phyloP scores from a whole-genome alignment of 1,284 basidiomycete genomes.

The Pseudozyma sp. region DNA sequence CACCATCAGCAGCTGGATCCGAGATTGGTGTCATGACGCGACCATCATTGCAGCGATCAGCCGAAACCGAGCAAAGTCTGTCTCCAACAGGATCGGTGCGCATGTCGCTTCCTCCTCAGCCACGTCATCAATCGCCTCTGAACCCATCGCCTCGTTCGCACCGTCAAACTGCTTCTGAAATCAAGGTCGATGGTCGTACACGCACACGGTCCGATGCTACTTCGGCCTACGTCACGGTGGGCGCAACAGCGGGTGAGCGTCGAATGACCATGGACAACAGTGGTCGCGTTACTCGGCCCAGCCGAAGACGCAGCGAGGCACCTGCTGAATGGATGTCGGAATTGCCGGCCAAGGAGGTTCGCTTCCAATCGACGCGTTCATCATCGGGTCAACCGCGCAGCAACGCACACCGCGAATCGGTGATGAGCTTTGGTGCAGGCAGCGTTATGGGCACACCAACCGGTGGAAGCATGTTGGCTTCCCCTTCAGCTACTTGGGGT shows the following conservation, averaged over 20 bases:
- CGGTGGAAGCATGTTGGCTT: conserved; percentile 4
- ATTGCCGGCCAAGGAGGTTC: conserved; percentile 9
- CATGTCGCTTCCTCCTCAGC: conserved; percentile 23
- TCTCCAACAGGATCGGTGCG: conserved; percentile 27
- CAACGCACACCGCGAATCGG: conserved; percentile 20
- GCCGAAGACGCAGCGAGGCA: conserved; percentile 32
- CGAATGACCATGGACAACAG: conserved; percentile 6
- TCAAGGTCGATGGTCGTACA: conserved; percentile 1
- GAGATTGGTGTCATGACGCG: conserved; percentile 7
- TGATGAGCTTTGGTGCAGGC: conserved; percentile 17
- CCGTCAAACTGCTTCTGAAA: conserved; percentile 22
- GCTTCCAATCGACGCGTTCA: conserved; percentile 13
- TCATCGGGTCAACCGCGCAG: conserved; percentile 1
- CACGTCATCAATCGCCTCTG: conserved; percentile 26
- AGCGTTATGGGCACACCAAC: background rate
- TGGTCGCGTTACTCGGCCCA: background rate
- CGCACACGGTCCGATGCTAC: conserved; percentile 31
- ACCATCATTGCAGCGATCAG: conserved; percentile 20
- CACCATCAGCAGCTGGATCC: conserved; percentile 10
- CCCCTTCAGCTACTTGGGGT: conserved; percentile 14
- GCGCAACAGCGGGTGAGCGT: conserved; percentile 10
- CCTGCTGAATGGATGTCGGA: conserved; percentile 38
- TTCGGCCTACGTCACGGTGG: conserved; percentile 8
- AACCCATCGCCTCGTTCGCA: conserved; percentile 22
- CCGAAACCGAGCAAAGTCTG: conserved; percentile 21